Conservation (phyloP, 108 stramenopile species). For the Cyclostephanos tholiformis region DNA sequence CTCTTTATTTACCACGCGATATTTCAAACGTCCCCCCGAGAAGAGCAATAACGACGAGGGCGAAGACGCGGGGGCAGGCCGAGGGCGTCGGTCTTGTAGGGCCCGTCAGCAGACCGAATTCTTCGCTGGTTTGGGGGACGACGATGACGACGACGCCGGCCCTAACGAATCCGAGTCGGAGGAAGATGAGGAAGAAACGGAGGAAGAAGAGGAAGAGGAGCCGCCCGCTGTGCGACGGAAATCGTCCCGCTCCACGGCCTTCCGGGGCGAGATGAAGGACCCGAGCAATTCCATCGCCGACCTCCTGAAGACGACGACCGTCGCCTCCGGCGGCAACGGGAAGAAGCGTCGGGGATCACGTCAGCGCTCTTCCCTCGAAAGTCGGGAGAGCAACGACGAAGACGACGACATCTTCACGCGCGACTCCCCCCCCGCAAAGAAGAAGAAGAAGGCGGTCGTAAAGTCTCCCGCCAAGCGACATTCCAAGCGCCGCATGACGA, state of each 20-base stretch:
- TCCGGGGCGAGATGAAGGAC: conserved; percentile 51
- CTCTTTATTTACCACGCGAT: too few species aligned
- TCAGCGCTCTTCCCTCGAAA: conserved; percentile 30
- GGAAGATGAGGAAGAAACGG: conserved; percentile 9
- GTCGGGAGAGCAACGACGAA: conserved; percentile 19
- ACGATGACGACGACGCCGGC: conserved; percentile 26
- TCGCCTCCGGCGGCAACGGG: neutral
- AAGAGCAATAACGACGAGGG: conserved; percentile 2
- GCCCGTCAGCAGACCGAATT: conserved; percentile 21
- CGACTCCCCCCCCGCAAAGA: conserved; percentile 13
- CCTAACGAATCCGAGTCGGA: conserved; percentile 11
- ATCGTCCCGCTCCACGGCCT: conserved; percentile 43
- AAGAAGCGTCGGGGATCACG: conserved; percentile 15
- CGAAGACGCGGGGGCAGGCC: neutral
- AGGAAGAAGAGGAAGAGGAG: conserved; percentile 9
- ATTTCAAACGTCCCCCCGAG: too few species aligned
- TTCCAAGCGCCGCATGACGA: conserved; percentile 38
- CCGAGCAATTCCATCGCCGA: conserved; percentile 48
- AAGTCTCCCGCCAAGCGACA: conserved; percentile 60
- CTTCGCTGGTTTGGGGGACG: conserved; percentile 1
- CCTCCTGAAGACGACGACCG: conserved; percentile 25
- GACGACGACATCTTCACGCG: conserved; percentile 23
- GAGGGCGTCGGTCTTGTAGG: conserved; percentile 20
- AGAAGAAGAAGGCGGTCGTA: conserved; percentile 8
- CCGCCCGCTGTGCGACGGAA: conserved; percentile 27